Conservation (phyloP, 192 early-diverging fungal species). For the Piromyces sp. region DNA sequence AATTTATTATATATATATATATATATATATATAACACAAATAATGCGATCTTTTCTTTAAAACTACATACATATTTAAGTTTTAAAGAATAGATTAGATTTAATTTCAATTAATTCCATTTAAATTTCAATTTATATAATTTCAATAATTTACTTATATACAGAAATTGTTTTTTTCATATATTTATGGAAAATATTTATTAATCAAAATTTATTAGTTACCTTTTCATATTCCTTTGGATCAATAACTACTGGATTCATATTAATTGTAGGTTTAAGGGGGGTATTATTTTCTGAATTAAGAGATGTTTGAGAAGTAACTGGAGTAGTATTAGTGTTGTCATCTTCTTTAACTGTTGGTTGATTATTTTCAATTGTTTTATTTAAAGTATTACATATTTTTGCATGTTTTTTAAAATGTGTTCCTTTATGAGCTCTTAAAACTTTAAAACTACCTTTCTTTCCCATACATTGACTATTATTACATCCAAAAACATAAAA, state of each 20-base stretch:
- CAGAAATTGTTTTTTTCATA: too few relatives aligned
- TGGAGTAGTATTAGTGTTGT: neutral
- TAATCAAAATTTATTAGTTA: neutral
- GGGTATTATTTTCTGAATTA: neutral
- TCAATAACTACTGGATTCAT: neutral
- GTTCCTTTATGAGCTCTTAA: constrained; percentile 28
- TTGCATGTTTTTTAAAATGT: neutral
- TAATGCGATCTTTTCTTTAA: too few relatives aligned
- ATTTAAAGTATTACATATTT: neutral
- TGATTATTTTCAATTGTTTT: neutral
- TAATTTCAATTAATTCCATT: too few relatives aligned
- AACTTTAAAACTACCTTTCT: constrained; percentile 32
- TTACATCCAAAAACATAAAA: constrained; percentile 73
- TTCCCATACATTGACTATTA: constrained; percentile 48
- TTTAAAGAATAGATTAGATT: too few relatives aligned
- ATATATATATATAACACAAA: too few relatives aligned
- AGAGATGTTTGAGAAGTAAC: neutral
- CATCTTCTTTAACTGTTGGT: neutral
- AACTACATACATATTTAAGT: too few relatives aligned
- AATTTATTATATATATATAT: too few relatives aligned
- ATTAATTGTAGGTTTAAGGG: neutral
- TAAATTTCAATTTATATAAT: too few relatives aligned
- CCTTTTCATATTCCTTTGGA: neutral
- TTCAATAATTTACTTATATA: too few relatives aligned
- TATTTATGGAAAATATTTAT: too few relatives aligned